Percentiles rank a stretch among this genome's conserved stretches.
phyloP scores from a whole-genome alignment of 2,329 filamentous ascomycete species.

The Lachnellula occidentalis region DNA sequence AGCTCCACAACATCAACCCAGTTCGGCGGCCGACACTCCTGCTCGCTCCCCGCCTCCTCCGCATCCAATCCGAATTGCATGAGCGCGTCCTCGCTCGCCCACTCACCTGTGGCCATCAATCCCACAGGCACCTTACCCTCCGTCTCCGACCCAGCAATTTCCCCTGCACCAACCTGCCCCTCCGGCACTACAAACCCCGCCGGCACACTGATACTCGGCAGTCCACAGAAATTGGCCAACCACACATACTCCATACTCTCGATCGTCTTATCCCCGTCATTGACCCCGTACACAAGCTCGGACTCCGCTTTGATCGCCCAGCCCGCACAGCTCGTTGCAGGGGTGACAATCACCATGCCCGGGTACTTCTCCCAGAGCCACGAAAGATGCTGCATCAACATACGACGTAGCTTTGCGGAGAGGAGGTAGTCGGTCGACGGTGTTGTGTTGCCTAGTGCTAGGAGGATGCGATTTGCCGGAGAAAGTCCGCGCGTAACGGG shows the following conservation, averaged over 20 bases:
- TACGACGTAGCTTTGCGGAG: constrained; percentile 63
- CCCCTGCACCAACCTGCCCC: constrained; percentile 12
- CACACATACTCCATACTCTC: constrained; percentile 80
- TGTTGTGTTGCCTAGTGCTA: constrained; percentile 59
- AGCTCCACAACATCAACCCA: constrained; percentile 18
- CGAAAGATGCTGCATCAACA: constrained; percentile 74
- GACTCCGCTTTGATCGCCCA: constrained; percentile 56
- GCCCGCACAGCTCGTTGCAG: constrained; percentile 70
- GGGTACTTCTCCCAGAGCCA: constrained; percentile 64
- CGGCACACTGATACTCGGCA: constrained; percentile 67
- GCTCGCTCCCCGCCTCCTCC: constrained; percentile 34
- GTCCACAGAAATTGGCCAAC: constrained; percentile 74
- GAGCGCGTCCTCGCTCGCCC: constrained; percentile 59
- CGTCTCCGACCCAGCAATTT: constrained; percentile 6
- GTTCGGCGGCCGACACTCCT: constrained; percentile 10
- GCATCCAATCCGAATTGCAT: constrained; percentile 51
- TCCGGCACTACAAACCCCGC: constrained; percentile 56
- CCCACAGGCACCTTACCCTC: constrained; percentile 57
- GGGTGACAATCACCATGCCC: constrained; percentile 70
- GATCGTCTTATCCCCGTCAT: constrained; percentile 65
- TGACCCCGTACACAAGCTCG: constrained; percentile 63
- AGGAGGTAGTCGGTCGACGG: constrained; percentile 64
- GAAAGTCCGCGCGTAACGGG: constrained; percentile 31
- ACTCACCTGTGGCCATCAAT: constrained; percentile 58
- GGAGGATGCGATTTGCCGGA: constrained; percentile 61